Evolutionary conservation across 139 green algal genomes (phyloP), one percentile per base, ranked within the genome.

Genomic region (Asterochloris erici): DNA sequence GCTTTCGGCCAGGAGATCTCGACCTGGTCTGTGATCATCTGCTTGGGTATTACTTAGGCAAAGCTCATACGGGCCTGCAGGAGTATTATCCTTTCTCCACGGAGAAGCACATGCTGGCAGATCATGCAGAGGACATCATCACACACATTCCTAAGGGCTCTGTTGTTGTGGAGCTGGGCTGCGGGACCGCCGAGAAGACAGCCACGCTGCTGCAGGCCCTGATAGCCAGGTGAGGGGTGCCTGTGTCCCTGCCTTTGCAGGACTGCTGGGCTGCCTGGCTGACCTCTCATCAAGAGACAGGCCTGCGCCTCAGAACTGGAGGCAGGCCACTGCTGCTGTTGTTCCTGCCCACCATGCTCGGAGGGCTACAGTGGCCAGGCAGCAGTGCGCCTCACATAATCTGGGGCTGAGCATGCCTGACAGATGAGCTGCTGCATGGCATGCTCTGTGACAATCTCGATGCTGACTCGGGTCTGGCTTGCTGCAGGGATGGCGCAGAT

Each of bases 161-260:
- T 2, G 74, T 93, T 16, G 47, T 93, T 12, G 82, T 92, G 11
- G 90, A 94, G 82, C 84, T 94, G 21, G 90, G 90, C 29, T 90
- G 85, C 38, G 90, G 90, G 11, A 89, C 83, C 27, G 83, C 75
- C 10, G 74, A 68, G 69, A 94, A 94, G 73, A 94, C 90, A 14
- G 78, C 68, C 23, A 14, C 85, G 10, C 73, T 94, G n/a, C 79
- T 94, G 62, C 27, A 83, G 1, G 84, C 84, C 23, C 47, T 93
- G 63, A 24, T 87, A 19, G 69, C 23, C 47, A 84, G 80, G 80
- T 84, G 47, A 12, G n/a, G 47, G 24, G 12, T 24, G 15, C 15
- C 61, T 14, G 9, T 23, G 13, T 27, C 11, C 23, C 12, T 81
- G 13, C 61, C 23, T 68, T 11, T 13, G 21, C 16, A 21, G 61